Conservation (phyloP, 108 stramenopile genomes). For the Aureococcus anophagefferens region DNA sequence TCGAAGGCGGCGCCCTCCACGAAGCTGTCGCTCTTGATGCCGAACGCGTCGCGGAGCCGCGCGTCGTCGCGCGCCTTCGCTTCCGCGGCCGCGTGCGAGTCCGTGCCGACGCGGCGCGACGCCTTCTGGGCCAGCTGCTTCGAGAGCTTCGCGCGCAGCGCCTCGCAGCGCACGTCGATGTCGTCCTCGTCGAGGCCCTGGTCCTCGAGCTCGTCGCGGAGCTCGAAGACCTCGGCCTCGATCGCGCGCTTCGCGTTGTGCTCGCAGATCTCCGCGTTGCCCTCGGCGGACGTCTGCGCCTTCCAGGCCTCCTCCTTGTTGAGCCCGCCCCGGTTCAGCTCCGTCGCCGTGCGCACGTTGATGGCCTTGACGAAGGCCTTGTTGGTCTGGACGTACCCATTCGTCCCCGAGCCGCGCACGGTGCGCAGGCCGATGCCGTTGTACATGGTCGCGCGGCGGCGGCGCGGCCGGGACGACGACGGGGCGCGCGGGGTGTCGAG, state of each 20-base stretch:
- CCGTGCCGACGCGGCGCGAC: neutral
- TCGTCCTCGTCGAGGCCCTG: neutral
- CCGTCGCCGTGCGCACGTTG: neutral
- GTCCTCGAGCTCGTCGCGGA: conserved; percentile 4
- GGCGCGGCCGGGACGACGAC: too few relatives aligned
- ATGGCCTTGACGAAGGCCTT: neutral
- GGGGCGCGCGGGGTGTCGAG: too few relatives aligned
- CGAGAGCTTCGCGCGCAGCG: neutral
- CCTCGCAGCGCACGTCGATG: neutral
- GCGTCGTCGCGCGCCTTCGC: neutral
- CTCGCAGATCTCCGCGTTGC: neutral
- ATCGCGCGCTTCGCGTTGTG: conserved; percentile 7
- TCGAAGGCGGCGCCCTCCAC: neutral
- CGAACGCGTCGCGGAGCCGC: neutral
- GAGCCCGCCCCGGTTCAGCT: neutral
- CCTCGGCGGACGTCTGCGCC: neutral
- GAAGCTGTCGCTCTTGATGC: neutral
- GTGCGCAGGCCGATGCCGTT: conserved; percentile 27
- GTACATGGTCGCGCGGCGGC: conserved; percentile 2
- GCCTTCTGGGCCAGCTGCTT: neutral
- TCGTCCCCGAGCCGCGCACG: conserved; percentile 22
- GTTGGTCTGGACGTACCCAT: conserved; percentile 22
- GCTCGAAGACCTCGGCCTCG: conserved; percentile 3
- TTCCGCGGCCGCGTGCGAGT: neutral
- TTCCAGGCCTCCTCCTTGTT: neutral